These are phyloP conservation scores for Coemansia sp. DNA, from an alignment of 192 early-diverging fungal species.

Conservation along the genomic window DNA sequence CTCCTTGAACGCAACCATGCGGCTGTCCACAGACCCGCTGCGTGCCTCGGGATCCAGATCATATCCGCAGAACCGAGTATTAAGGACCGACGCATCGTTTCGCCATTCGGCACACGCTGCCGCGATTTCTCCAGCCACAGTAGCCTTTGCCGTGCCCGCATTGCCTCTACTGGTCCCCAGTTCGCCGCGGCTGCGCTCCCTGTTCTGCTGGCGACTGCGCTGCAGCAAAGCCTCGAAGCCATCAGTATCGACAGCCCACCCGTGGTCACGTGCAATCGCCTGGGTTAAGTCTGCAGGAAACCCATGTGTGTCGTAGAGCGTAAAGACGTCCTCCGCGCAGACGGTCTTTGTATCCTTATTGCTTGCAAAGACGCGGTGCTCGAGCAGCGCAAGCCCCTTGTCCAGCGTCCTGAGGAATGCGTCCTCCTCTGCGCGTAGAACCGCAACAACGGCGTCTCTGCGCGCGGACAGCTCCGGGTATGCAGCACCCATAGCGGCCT, in stretches of 20 bases:
- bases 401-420: slow-evolving; percentile 91
- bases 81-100: slow-evolving; percentile 58
- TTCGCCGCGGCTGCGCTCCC: neutral
- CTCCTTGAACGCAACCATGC: slow-evolving; percentile 23
- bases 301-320: slow-evolving; percentile 96
- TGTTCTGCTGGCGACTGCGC: slow-evolving; percentile 73
- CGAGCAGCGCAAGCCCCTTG: slow-evolving; percentile 91
- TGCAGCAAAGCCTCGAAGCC: slow-evolving; percentile 76
- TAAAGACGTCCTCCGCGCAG: slow-evolving; percentile 86
- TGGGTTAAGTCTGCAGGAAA: slow-evolving; percentile 97
- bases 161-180: neutral
- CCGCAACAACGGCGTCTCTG: slow-evolving; percentile 77
- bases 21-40: slow-evolving; percentile 64
- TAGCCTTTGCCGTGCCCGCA: slow-evolving; percentile 21
- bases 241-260: slow-evolving; percentile 75
- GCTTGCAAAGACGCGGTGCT: slow-evolving; percentile 57
- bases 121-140: slow-evolving; percentile 81
- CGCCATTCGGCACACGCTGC: slow-evolving; percentile 78
- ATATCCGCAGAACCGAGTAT: slow-evolving; percentile 83
- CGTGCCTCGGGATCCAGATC: slow-evolving; percentile 62
- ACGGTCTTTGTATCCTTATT: slow-evolving; percentile 51
- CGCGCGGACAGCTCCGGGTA: slow-evolving; percentile 85
- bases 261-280: slow-evolving; percentile 94
- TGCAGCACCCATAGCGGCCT: slow-evolving; percentile 82
- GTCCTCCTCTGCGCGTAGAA: slow-evolving; percentile 89